Evolutionary conservation across 768 basidiomycete genomes (phyloP).

Genomic region (Amanita jacksonii): DNA sequence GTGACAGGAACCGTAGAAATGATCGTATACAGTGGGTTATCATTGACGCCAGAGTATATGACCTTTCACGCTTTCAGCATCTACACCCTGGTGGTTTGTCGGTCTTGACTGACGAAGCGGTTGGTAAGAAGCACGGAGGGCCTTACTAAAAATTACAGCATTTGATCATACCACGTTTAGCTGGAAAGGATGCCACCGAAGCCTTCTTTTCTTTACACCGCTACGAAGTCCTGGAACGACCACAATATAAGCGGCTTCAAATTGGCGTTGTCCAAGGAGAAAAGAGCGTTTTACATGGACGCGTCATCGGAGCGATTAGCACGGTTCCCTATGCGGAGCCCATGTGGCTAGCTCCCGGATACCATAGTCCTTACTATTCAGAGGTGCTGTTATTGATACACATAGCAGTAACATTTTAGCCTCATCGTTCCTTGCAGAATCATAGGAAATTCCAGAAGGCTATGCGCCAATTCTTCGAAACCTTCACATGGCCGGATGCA

Average conservation of each 20-base stretch:
- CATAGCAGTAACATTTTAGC: neutral
- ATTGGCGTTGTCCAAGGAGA: conserved; percentile 58
- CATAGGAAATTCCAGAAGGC: conserved; percentile 48
- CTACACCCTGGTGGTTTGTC: conserved; percentile 77
- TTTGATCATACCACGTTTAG: conserved; percentile 19
- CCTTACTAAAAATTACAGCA: neutral
- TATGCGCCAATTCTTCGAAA: conserved; percentile 59
- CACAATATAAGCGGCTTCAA: conserved; percentile 54
- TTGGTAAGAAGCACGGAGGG: conserved; percentile 40
- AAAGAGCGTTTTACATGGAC: conserved; percentile 36
- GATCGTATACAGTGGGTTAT: conserved; percentile 55
- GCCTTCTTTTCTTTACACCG: conserved; percentile 74
- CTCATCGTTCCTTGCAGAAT: conserved; percentile 23
- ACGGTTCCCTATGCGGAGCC: conserved; percentile 75
- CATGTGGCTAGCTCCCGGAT: conserved; percentile 59
- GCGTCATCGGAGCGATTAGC: conserved; percentile 44
- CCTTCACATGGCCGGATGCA: conserved; percentile 45
- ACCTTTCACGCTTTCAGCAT: conserved; percentile 66
- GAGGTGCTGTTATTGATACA: conserved; percentile 31
- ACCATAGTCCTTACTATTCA: conserved; percentile 65
- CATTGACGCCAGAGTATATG: conserved; percentile 77
- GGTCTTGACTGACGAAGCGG: conserved; percentile 65
- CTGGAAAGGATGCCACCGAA: conserved; percentile 73
- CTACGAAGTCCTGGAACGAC: conserved; percentile 54
- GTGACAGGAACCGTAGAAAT: neutral